Evolutionary conservation across 2,329 filamentous ascomycete genomes (phyloP).

Genomic region (Cytospora piceae): DNA sequence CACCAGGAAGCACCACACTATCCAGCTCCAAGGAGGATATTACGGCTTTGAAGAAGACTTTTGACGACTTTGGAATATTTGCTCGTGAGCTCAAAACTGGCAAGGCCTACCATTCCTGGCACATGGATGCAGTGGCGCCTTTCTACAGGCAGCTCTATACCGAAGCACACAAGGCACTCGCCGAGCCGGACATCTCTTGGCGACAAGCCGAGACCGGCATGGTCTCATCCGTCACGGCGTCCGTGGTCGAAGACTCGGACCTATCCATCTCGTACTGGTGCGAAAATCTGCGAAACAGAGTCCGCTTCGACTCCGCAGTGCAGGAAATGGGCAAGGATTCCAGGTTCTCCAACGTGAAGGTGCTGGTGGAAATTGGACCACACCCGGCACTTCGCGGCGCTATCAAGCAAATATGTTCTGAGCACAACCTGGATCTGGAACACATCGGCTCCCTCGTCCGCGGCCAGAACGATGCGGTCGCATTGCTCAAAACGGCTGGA

Average conservation of each 20-base stretch:
- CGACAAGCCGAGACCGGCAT: background rate
- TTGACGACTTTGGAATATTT: background rate
- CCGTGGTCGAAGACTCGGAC: background rate
- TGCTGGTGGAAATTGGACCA: background rate
- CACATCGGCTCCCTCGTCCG: background rate
- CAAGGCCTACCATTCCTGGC: background rate
- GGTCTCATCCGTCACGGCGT: background rate
- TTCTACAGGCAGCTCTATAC: background rate
- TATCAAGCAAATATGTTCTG: background rate
- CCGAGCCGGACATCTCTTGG: background rate
- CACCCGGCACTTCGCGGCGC: background rate
- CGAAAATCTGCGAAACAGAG: background rate
- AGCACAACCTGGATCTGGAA: too few relatives aligned
- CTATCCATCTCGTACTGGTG: background rate
- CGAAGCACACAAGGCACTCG: background rate
- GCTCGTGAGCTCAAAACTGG: background rate
- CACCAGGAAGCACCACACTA: constrained; percentile 20
- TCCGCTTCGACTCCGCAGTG: background rate
- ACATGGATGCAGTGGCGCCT: background rate
- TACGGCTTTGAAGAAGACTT: background rate
- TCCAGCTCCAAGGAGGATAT: constrained; percentile 13
- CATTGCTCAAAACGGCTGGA: background rate
- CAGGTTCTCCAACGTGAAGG: background rate
- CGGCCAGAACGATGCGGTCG: background rate
- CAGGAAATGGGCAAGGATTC: background rate